Evolutionary conservation across 148 eudicot genomes (phyloP), one percentile per base, ranked within the genome.

Genomic region (Spergularia marina): DNA sequence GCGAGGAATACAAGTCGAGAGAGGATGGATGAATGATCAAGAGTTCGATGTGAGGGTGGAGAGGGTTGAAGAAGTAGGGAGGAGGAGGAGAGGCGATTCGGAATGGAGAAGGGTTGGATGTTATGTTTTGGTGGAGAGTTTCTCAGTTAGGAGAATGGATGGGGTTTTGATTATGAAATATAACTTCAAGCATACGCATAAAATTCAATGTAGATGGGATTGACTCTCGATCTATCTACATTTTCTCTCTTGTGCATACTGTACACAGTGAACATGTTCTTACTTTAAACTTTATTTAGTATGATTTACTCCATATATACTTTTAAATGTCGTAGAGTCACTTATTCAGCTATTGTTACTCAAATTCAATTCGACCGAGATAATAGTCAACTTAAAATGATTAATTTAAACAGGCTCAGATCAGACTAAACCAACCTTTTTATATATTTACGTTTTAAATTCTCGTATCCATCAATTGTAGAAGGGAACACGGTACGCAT

Each of bases 41-140:
- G 84, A 81, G 54, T 57, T 84, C 66, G 89, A 74, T 82, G 82
- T 70, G 56, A 73, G 89, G 73, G 83, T 75, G 55, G 73, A 84
- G 73, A 80, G 87, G 81, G 80, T 79, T 68, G 85, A 65, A 73
- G 80, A 65, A 82, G 70, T 53, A 64, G 80, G 66, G 72, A 70
- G 55, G 81, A 72, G 73, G n/a, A 73, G 79, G 23, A 65, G 80
- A 49, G 79, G 69, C 10, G 44, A 65, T 66, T 25, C 30, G 53
- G 74, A 56, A 56, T 89, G 92, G 92, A 80, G 70, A 64, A 86
- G 87, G 53, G 83, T 89, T 72, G 82, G 84, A 53, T 86, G 88
- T 21, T 89, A 80, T 82, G 87, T 86, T 54, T 80, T 89, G 85
- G 90, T 86, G 44, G 90, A 89, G 82, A 86, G 88, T 67, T 89